phyloP scores from a whole-genome alignment of 2,329 filamentous ascomycete species.

The Fusarium transvaalense region DNA sequence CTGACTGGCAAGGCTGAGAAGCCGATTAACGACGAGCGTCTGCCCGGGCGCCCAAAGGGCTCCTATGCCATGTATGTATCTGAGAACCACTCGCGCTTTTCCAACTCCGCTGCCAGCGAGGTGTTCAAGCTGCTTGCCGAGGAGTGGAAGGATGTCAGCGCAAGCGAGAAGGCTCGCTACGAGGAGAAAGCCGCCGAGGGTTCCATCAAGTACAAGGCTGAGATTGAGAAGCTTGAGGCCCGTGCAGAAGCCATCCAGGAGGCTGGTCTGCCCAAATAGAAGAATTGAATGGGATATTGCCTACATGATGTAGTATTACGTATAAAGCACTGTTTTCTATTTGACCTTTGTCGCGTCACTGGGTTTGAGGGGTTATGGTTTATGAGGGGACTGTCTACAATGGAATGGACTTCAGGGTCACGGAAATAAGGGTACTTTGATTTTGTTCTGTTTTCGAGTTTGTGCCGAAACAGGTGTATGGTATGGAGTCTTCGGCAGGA shows the following conservation, averaged over 20 bases:
- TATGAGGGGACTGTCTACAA: constrained; percentile 19
- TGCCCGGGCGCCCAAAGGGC: constrained; percentile 56
- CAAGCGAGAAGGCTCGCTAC: constrained; percentile 59
- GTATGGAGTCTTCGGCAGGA: constrained; percentile 10
- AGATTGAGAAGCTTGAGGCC: constrained; percentile 45
- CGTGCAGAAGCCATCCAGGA: constrained; percentile 51
- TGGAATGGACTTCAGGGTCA: constrained; percentile 19
- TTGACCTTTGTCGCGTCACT: constrained; percentile 1
- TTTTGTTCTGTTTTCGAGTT: constrained; percentile 26
- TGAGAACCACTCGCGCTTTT: constrained; percentile 53
- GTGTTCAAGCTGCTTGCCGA: constrained; percentile 43
- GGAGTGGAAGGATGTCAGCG: constrained; percentile 60
- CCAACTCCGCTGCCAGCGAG: constrained; percentile 26
- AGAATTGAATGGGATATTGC: constrained; percentile 24
- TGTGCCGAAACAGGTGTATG: constrained; percentile 26
- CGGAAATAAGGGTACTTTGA: constrained; percentile 12
- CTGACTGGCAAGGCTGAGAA: constrained; percentile 55
- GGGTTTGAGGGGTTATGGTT: constrained; percentile 13
- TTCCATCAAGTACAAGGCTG: constrained; percentile 28
- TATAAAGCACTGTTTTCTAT: constrained; percentile 1
- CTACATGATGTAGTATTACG: constrained; percentile 1
- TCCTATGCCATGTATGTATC: constrained; percentile 56
- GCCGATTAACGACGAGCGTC: constrained; percentile 61
- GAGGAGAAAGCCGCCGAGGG: constrained; percentile 47
- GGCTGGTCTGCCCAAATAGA: constrained; percentile 30